These are phyloP conservation scores for Ilyonectria destructans DNA, from an alignment of 2,329 filamentous ascomycete species.

Conservation along the genomic window DNA sequence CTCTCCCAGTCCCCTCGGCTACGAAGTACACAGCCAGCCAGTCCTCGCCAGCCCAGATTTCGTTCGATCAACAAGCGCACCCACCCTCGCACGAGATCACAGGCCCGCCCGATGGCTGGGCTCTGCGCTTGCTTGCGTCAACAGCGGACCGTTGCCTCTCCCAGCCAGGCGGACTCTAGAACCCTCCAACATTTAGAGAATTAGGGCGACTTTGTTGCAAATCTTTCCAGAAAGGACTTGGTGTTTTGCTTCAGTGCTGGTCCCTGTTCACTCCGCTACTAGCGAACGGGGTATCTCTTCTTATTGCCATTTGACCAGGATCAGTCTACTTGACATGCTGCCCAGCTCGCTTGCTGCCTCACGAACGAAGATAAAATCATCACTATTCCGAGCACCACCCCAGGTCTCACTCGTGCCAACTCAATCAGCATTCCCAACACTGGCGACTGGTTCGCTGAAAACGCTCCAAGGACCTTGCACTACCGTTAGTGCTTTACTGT, in stretches of 20 bases:
- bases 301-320: constrained; percentile 46
- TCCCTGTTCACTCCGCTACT: constrained; percentile 50
- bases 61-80: constrained; percentile 39
- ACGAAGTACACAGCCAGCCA: constrained; percentile 33
- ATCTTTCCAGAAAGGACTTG: constrained; percentile 50
- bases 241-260: constrained; percentile 48
- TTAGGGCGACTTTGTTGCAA: constrained; percentile 50
- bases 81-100: constrained; percentile 45
- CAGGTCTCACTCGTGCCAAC: constrained; percentile 41
- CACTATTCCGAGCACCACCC: constrained; percentile 46
- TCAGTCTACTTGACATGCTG: constrained; percentile 49
- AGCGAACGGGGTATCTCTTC: constrained; percentile 49
- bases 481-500: constrained; percentile 50
- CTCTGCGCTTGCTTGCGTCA: constrained; percentile 48
- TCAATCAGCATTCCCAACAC: constrained; percentile 45
- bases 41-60: constrained; percentile 33
- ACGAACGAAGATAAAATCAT: constrained; percentile 52
- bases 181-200: constrained; percentile 42
- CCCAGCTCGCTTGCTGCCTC: constrained; percentile 49
- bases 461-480: constrained; percentile 43
- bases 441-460: constrained; percentile 49
- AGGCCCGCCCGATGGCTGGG: constrained; percentile 40
- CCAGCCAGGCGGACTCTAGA: constrained; percentile 38
- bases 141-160: constrained; percentile 41
- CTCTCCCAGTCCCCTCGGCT: constrained; percentile 34